These are phyloP conservation scores for Pterula multifida DNA, from an alignment of 1,284 basidiomycete species.

Conservation along the genomic window DNA sequence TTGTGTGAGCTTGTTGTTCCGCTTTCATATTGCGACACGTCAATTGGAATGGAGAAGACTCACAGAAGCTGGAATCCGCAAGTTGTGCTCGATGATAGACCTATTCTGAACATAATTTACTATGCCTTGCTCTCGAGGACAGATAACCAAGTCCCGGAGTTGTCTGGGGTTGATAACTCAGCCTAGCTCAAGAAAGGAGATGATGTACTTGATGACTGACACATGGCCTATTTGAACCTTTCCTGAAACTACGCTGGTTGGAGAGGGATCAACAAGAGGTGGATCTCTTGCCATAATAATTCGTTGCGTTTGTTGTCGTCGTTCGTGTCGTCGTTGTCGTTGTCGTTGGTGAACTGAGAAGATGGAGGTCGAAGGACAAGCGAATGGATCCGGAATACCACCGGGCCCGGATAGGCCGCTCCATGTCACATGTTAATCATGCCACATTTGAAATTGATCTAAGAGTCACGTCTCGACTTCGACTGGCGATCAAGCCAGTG, in stretches of 20 bases:
- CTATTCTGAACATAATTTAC: conserved; percentile 51
- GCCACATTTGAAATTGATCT: too few relatives aligned
- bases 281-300: conserved; percentile 34
- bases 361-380: neutral
- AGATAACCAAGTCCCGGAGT: conserved; percentile 64
- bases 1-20: neutral
- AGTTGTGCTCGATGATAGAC: conserved; percentile 57
- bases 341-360: neutral
- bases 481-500: too few relatives aligned
- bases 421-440: too few relatives aligned
- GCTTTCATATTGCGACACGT: conserved; percentile 2
- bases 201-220: conserved; percentile 30
- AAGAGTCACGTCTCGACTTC: too few relatives aligned
- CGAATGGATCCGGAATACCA: too few relatives aligned
- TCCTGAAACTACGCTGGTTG: conserved; percentile 32
- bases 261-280: conserved; percentile 28
- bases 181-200: neutral
- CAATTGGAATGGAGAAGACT: conserved; percentile 18
- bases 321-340: neutral
- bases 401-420: too few relatives aligned
- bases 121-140: conserved; percentile 54
- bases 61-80: conserved; percentile 38
- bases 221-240: conserved; percentile 56
- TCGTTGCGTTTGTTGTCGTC: neutral
- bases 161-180: conserved; percentile 32